Percentiles rank a stretch among this genome's conserved stretches.
Evolutionary conservation across 208 protist species (phyloP).

Genomic region (Leptomonas seymouri): DNA sequence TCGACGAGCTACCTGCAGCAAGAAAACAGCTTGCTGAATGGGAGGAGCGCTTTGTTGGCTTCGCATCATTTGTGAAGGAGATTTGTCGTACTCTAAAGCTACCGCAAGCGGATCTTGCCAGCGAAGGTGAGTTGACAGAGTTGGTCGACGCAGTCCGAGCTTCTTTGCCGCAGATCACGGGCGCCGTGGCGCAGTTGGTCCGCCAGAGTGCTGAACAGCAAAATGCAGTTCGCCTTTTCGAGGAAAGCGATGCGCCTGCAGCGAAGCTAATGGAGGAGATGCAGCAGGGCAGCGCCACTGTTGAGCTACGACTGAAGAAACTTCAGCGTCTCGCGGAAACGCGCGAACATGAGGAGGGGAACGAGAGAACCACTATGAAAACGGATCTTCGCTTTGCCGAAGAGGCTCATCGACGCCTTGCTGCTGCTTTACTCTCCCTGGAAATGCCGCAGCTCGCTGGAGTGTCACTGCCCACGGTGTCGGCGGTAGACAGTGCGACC

Average conservation of each 20-base stretch:
- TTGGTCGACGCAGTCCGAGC: neutral
- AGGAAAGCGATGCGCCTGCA: neutral
- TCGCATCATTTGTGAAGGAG: neutral
- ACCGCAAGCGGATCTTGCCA: no score
- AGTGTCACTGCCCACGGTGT: neutral
- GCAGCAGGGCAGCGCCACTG: slow-evolving; percentile 4
- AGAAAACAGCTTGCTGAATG: neutral
- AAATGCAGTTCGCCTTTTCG: neutral
- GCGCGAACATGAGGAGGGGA: neutral
- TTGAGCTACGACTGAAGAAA: neutral
- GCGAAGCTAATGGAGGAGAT: neutral
- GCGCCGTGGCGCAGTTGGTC: neutral
- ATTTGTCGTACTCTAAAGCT: neutral
- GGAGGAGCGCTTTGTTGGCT: neutral
- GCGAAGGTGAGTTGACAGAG: neutral
- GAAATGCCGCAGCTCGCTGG: neutral
- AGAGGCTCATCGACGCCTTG: neutral
- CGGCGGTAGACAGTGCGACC: neutral
- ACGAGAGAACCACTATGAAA: neutral
- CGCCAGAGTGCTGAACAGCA: neutral
- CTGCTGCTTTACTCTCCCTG: neutral
- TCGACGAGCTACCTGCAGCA: neutral
- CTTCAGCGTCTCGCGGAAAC: neutral
- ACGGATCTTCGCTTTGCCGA: neutral
- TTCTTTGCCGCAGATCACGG: neutral